Evolutionary conservation across 768 basidiomycete genomes (phyloP), one percentile per base, ranked within the genome.

Genomic region (Rickenella mellea): DNA sequence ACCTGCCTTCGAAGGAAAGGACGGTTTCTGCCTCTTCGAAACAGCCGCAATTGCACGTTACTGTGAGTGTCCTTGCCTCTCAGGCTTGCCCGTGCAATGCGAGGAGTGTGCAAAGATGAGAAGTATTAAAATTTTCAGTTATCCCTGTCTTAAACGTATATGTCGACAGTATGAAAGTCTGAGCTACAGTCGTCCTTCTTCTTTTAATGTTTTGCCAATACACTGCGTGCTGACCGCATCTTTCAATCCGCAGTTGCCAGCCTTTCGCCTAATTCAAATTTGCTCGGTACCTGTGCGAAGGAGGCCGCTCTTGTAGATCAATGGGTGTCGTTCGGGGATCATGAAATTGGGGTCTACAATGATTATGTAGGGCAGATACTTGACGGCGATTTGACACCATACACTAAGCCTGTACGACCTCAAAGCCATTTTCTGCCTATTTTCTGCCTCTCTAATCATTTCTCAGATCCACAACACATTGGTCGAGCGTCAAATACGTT

Each of bases 21-120:
- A 89, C 60, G 90, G 90, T 42, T 76, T 89, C 71, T 74, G 69
- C 55, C 67, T 96, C 44, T 76, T 78, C 51, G 94, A 94, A 69
- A 70, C 75, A 43, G 57, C 65, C 42, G 77, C 89, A 36, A 89
- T 98, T 62, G 84, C 89, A 35, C 80, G 78, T 44, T 92, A 94
- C 65, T 53, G 94, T 97, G 65, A 78, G 91, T 82, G 41, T 51
- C 15, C 31, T 29, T 30, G 41, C 41, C 37, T 46, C 29, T 20
- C 10, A n/a, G n/a, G n/a, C n/a, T n/a, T n/a, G n/a, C n/a, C n/a
- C n/a, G n/a, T n/a, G n/a, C n/a, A 51, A 58, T 47, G 57, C 60
- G 32, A n/a, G n/a, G 40, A 40, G 21, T 39, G 43, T 33, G 22
- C 31, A 47, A 39, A 64, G 68, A 68, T 66, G 69, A 75, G 63